Base-by-base conservation (phyloP, 768 basidiomycete species). In the Suillus subluteus region DNA sequence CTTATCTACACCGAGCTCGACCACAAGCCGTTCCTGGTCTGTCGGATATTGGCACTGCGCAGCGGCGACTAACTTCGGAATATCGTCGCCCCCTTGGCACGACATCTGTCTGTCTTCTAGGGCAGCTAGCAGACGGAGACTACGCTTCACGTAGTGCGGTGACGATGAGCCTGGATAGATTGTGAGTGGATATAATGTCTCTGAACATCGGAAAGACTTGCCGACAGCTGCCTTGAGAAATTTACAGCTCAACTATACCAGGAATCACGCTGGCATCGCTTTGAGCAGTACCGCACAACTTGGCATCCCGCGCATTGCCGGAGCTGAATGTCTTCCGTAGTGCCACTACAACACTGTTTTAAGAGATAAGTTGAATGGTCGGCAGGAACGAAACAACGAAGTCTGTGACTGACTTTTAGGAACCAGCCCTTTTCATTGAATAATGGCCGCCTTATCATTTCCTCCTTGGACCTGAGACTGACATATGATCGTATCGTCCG, bases 251-350 rank as follows among this genome's bases (percentile, higher is more conserved):
- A 18, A 32, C 41, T 43, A 30, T 43, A 7, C 41, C 59, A 61
- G 21, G 59, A 61, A 43, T 61, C 18, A 32, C 40, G 59, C 59
- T 61, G 59, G 26, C 59, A 61, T 12, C 12, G 41, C 15, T 43
- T 61, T 61, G 59, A 61, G 18, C 59, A 61, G 18, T 61, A 61
- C 6, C 59, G 41, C 7, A 43, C 59, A 26, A 61, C 59, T 21
- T 61, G 26, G 32, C 59, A 61, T 21, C 59, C 41, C 18, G 41
- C 59, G 13, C 59, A 61, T 61, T 43, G 59, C 41, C 26, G 21
- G 16, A 61, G 41, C 18, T 32, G 40, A 32, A 21, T 4, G 18
- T 13, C 41, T 43, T 30, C 18, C 6, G 30, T 12, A 21, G 18
- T 61, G 6, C 18, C 40, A 32, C 16, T 5, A 11, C 38, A 41